A percentile compares a stretch with the other conserved stretches of the same genome.
Conservation (phyloP, 495 filamentous ascomycete genomes). For the Neurospora cerealis region DNA sequence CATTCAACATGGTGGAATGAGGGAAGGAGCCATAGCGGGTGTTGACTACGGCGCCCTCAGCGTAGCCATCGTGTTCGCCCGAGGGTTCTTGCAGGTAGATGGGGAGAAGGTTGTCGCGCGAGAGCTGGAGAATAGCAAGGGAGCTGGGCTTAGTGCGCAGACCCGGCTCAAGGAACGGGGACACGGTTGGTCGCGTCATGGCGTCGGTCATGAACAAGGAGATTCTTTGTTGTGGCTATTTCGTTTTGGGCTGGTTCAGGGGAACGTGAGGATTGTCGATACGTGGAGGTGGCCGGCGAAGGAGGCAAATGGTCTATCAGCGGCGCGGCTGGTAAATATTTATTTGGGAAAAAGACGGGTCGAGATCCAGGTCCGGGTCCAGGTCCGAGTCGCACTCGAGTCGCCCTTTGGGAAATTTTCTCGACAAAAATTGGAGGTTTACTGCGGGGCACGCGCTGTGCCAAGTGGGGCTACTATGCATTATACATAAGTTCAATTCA, state of each 20-base stretch:
- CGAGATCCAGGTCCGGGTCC: not conserved
- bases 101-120: constrained; percentile 70
- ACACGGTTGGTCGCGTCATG: constrained; percentile 22
- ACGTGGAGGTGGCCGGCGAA: not conserved
- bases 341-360: not conserved
- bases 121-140: constrained; percentile 73
- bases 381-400: not conserved
- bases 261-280: not conserved
- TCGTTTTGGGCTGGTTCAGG: not conserved
- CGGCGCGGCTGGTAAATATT: not conserved
- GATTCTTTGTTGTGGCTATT: not conserved
- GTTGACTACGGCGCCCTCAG: constrained; percentile 75
- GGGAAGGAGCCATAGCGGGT: constrained; percentile 95
- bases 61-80: constrained; percentile 57
- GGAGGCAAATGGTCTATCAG: not conserved
- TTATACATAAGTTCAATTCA: not conserved
- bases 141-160: constrained; percentile 41
- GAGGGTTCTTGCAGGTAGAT: constrained; percentile 54
- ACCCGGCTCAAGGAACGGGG: constrained; percentile 65
- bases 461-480: not conserved
- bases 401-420: not conserved
- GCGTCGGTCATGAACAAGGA: not conserved
- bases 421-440: not conserved
- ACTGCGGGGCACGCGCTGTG: not conserved
- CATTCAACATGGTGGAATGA: constrained; percentile 68